phyloP scores from a whole-genome alignment of 257 asterid genomes.

The Solanum ahanhuiri region DNA sequence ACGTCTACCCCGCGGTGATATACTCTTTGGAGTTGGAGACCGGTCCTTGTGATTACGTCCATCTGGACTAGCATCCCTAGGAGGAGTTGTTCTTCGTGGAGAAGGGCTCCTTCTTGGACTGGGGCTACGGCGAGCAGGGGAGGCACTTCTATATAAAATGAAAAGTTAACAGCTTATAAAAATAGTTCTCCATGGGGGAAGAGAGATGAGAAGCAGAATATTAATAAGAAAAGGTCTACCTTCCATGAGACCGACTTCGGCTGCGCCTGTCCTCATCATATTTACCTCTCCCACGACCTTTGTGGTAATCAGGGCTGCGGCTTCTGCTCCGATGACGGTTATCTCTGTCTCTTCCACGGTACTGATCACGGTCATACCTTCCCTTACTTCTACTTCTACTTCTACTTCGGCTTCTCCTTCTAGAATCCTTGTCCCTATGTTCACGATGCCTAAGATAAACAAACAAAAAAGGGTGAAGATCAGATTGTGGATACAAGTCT shows the following conservation, averaged over 20 bases:
- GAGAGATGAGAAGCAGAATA: not conserved
- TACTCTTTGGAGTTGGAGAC: conserved; percentile 50
- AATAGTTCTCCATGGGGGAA: not conserved
- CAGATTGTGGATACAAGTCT: not conserved
- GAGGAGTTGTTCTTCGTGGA: conserved; percentile 43
- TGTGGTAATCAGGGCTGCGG: conserved; percentile 60
- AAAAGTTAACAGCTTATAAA: not conserved
- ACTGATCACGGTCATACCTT: conserved; percentile 52
- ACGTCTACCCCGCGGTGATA: conserved; percentile 61
- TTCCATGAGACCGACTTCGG: conserved; percentile 63
- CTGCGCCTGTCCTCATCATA: conserved; percentile 66
- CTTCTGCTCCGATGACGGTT: conserved; percentile 44
- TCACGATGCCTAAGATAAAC: conserved; percentile 25
- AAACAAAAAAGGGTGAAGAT: not conserved
- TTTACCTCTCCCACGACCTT: conserved; percentile 67
- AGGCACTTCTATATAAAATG: conserved; percentile 35
- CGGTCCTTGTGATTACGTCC: conserved; percentile 32
- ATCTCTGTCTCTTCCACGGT: conserved; percentile 59
- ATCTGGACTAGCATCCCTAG: conserved; percentile 66
- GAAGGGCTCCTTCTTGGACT: conserved; percentile 69
- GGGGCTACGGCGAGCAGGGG: conserved; percentile 66
- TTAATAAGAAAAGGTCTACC: conserved; percentile 22
- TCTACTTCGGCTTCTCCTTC: conserved; percentile 69
- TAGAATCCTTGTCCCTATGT: conserved; percentile 53
- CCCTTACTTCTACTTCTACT: conserved; percentile 71